phyloP scores from a whole-genome alignment of 148 eudicot species.

The Amaranthus palmeri region DNA sequence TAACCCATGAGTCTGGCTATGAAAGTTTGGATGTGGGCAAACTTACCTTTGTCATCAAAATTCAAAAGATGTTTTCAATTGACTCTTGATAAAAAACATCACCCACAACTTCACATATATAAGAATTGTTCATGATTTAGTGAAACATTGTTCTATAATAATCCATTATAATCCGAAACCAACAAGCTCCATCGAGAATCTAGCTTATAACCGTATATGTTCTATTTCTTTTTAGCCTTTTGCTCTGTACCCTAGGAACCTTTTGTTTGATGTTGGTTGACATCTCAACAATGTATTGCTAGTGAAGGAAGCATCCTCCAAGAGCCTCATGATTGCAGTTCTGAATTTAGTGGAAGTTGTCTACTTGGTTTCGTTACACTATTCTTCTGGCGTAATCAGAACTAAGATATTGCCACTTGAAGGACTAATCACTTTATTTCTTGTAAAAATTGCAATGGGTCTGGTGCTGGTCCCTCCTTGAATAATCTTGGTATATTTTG shows the following conservation, averaged over 20 bases:
- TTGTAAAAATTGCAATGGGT: constrained; percentile 58
- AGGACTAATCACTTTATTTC: constrained; percentile 1
- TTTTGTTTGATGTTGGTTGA: background rate
- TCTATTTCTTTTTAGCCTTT: background rate
- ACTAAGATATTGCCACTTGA: background rate
- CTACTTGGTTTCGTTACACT: background rate
- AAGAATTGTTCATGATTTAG: too few relatives aligned
- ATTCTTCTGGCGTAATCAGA: background rate
- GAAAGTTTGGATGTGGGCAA: too few relatives aligned
- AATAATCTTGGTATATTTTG: constrained; percentile 72
- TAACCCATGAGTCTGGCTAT: too few relatives aligned
- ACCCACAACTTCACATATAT: too few relatives aligned
- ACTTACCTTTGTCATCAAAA: too few relatives aligned
- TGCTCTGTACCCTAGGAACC: background rate
- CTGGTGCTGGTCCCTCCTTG: constrained; percentile 72
- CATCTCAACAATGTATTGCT: background rate
- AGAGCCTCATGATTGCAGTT: background rate
- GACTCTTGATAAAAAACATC: too few relatives aligned
- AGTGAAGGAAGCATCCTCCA: background rate
- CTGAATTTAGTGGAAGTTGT: background rate
- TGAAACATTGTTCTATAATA: too few relatives aligned
- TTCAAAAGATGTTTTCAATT: too few relatives aligned
- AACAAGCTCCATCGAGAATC: too few relatives aligned
- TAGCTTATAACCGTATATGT: background rate
- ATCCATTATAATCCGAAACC: too few relatives aligned